These are phyloP conservation scores for Niveomyces coronatus DNA, from an alignment of 2,329 filamentous ascomycete genomes.

Conservation along the genomic window DNA sequence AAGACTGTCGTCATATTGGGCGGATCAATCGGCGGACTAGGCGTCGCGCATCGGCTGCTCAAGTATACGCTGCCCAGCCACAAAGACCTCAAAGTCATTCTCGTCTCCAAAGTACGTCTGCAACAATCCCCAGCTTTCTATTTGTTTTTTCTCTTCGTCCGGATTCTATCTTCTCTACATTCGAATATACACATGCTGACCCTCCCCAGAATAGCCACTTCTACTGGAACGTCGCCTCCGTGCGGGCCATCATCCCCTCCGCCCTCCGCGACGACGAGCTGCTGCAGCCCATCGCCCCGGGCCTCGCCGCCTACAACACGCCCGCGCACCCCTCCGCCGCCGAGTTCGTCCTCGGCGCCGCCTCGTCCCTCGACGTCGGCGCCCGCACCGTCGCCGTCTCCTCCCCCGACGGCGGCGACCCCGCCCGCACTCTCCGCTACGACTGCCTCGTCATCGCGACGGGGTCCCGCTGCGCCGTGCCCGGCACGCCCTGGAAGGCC, in stretches of 20 bases:
- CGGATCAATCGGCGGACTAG: slow-evolving; percentile 42
- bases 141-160: neutral
- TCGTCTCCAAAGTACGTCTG: slow-evolving; percentile 42
- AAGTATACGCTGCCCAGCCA: slow-evolving; percentile 37
- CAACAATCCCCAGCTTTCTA: neutral
- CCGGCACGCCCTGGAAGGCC: slow-evolving; percentile 42
- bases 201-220: slow-evolving; percentile 48
- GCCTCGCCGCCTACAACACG: slow-evolving; percentile 39
- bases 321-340: slow-evolving; percentile 23
- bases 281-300: slow-evolving; percentile 37
- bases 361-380: slow-evolving; percentile 28
- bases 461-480: slow-evolving; percentile 33
- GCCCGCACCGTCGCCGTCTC: slow-evolving; percentile 27
- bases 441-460: slow-evolving; percentile 50
- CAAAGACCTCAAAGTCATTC: slow-evolving; percentile 41
- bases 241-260: slow-evolving; percentile 44
- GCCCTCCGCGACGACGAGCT: slow-evolving; percentile 38
- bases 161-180: neutral
- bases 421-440: slow-evolving; percentile 28
- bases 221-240: slow-evolving; percentile 48
- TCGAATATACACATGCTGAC: too few relatives aligned
- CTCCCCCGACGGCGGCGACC: slow-evolving; percentile 17
- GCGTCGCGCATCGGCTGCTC: slow-evolving; percentile 42
- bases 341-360: slow-evolving; percentile 42
- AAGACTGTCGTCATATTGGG: slow-evolving; percentile 46